Base-by-base conservation (phyloP, 2,329 filamentous ascomycete genomes). In the Berkeleyomyces basicola region DNA sequence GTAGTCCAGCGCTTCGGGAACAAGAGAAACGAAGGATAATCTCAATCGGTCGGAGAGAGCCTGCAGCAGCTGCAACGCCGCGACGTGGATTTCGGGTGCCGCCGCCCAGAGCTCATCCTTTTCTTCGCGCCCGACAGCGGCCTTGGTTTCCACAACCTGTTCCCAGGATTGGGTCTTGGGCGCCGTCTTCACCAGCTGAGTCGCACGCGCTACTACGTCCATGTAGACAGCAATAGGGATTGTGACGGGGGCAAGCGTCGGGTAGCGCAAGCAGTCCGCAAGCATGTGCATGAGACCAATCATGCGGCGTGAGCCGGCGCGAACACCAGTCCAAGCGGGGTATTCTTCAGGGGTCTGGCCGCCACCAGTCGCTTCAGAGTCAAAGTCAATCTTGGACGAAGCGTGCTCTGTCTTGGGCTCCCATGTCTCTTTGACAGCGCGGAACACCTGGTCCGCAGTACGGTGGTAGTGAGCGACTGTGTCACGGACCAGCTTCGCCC, bases 341-440 rank as follows among this genome's bases (percentile, higher is more conserved):
- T 95, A 74, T 47, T 79, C 75, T 10, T 80, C 78, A 4, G 70
- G 63, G 36, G 36, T 58, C 2, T 73, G 70, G 47, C 74, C 72
- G 11, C 79, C 80, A 2, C 80, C 79, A 6, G 70, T 68, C 0
- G 79, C 76, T 31, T 78, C 77, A 4, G 71, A 71, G 16, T 79
- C 77, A 10, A 76, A 71, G 61, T 77, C 73, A 42, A 79, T 72
- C 3, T 68, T 68, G 59, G 77, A 71, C 51, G 72, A 70, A 7
- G 70, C 70, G 66, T 80, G 79, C 3, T 77, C 80, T 40, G 80
- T 76, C 2, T 78, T 78, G 0, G 89, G 83, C 68, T 91, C 83
- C 87, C 90, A 93, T 47, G 88, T 86, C 71, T 96, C 91, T 9
- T 87, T 74, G 0, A 96, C 80, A 7, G 85, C 84, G 58, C 91